Base-by-base conservation (phyloP, 2,329 filamentous ascomycete genomes). In the Aspergillus ochraceoroseus region DNA sequence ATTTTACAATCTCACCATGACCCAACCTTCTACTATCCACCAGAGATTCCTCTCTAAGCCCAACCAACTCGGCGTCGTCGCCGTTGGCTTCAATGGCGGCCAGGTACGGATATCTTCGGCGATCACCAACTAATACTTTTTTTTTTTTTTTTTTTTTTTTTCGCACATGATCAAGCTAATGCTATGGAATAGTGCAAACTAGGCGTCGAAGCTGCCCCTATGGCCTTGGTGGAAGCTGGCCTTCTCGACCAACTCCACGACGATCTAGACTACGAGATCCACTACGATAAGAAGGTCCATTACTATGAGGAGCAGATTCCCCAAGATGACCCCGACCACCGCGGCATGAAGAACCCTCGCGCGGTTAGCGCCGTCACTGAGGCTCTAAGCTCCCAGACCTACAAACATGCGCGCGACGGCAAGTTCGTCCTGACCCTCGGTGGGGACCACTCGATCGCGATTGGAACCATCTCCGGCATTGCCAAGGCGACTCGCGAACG, bases 361-460 rank as follows among this genome's bases (percentile, higher is more conserved):
- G 80, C 85, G 47, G 90, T 94, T 50, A 90, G 84, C 51, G 83
- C 85, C 43, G 90, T 95, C 32, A 96, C 87, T 2, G 68, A 82
- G 59, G 75, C 79, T 55, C 82, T 98, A 49, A 82, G 81, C 63
- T 72, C 82, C 41, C 87, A 95, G 69, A 87, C 94, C 35, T 95
- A 96, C 73, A 73, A 79, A 50, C 87, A 96, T 61, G 87, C 90
- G 32, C 77, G 75, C 52, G 72, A 85, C 51, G 92, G 92, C 22
- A 82, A 89, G 46, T 81, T 95, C 64, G 88, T 94, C 1, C 76
- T 98, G 41, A 98, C 92, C 0, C 80, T 98, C 7, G 92, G 92
- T 41, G 92, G 92, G 38, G 92, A 98, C 70, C 92, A 98, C 74
- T 88, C 83, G 50, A 94, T 98, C 61, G 92, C 92, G 48, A 94